Conservation (phyloP, 2,329 filamentous ascomycete genomes). For the Cytospora leucostoma region DNA sequence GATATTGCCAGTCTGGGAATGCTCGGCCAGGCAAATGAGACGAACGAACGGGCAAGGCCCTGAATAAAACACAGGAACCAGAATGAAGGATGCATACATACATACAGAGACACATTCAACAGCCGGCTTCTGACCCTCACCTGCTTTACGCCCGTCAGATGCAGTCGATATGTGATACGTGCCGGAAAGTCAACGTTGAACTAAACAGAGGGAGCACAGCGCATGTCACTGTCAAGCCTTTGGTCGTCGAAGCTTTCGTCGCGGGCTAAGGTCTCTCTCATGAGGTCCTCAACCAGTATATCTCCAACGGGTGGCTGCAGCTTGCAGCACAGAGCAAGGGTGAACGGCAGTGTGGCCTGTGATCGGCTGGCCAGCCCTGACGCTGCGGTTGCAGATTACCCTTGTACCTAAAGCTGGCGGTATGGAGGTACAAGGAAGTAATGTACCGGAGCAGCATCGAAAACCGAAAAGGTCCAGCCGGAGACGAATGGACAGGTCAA, state of each 20-base stretch:
- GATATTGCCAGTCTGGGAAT: conserved; percentile 12
- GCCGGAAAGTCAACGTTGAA: not conserved
- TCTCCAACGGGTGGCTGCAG: conserved; percentile 23
- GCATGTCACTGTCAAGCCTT: conserved; percentile 14
- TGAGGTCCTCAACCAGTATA: conserved; percentile 8
- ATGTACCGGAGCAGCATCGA: not conserved
- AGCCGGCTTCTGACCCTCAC: conserved; percentile 15
- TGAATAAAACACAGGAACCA: conserved; percentile 10
- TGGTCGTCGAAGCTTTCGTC: conserved; percentile 16
- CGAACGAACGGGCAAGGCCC: not conserved
- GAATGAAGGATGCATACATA: conserved; percentile 6
- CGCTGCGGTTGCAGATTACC: conserved; percentile 6
- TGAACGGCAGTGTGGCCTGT: conserved; percentile 6
- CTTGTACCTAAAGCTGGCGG: conserved; percentile 1
- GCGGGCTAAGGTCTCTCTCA: conserved; percentile 6
- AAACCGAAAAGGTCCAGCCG: not conserved
- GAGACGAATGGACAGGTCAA: conserved; percentile 4
- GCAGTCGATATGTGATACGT: conserved; percentile 17
- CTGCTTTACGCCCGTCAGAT: conserved; percentile 3
- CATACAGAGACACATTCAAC: conserved; percentile 13
- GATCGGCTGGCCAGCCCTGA: conserved; percentile 10
- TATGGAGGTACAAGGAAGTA: conserved; percentile 8
- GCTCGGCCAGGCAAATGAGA: not conserved
- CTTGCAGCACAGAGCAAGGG: conserved; percentile 17
- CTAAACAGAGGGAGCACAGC: conserved; percentile 21